These are phyloP conservation scores for Hygrophila difformis DNA, from an alignment of 257 asterid genomes.

Conservation along the genomic window DNA sequence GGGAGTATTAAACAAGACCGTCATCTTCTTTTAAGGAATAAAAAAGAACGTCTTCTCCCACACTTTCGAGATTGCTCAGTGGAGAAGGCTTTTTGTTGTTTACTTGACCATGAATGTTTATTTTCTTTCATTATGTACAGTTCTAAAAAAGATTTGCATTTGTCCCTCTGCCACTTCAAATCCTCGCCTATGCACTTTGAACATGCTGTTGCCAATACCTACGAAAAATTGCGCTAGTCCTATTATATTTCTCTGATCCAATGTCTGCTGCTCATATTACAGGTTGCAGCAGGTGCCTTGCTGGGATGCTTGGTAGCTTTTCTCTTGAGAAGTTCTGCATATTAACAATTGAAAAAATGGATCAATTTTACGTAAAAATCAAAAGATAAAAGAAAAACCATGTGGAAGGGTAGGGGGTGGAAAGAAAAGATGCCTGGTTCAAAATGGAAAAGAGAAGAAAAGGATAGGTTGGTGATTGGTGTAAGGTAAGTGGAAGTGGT, in stretches of 20 bases:
- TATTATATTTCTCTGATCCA: constrained; percentile 3
- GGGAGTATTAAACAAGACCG: too few relatives aligned
- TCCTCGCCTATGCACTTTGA: neutral
- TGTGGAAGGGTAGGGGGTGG: too few relatives aligned
- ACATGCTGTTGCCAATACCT: constrained; percentile 1
- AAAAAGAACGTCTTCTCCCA: neutral
- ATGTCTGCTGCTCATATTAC: constrained; percentile 5
- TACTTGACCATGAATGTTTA: neutral
- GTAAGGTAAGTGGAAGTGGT: constrained; percentile 11
- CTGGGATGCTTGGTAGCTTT: constrained; percentile 55
- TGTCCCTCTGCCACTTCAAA: too few relatives aligned
- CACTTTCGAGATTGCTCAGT: neutral
- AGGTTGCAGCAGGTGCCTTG: constrained; percentile 75
- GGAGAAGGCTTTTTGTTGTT: neutral
- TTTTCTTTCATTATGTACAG: neutral
- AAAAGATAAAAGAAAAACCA: too few relatives aligned
- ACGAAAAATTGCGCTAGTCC: neutral
- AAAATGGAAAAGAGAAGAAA: too few relatives aligned
- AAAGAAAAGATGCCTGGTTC: too few relatives aligned
- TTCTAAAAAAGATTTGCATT: too few relatives aligned
- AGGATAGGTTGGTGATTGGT: constrained; percentile 8
- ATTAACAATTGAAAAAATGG: constrained; percentile 3
- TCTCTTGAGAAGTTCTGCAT: constrained; percentile 36
- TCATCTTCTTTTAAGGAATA: neutral
- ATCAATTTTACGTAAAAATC: neutral